phyloP scores from a whole-genome alignment of 2,329 filamentous ascomycete genomes.

The Pseudocercospora eumusae region DNA sequence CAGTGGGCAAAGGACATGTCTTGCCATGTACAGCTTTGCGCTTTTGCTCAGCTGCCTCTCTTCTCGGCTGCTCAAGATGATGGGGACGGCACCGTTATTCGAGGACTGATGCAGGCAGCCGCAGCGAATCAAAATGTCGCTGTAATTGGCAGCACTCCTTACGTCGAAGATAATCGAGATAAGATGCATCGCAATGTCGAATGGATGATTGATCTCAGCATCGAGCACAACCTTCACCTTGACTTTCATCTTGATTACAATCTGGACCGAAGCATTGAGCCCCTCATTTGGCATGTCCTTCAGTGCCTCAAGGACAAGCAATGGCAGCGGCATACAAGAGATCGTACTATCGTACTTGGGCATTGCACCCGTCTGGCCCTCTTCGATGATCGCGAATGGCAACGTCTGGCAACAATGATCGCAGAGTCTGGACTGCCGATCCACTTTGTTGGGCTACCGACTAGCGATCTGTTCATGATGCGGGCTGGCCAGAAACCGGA shows the following conservation, averaged over 20 bases:
- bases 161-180: constrained; percentile 60
- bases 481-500: constrained; percentile 42
- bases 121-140: constrained; percentile 51
- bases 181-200: constrained; percentile 60
- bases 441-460: constrained; percentile 68
- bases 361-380: constrained; percentile 69
- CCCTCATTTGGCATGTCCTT: constrained; percentile 59
- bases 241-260: constrained; percentile 75
- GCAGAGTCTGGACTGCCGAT: constrained; percentile 56
- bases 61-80: constrained; percentile 53
- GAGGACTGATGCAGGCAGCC: constrained; percentile 52
- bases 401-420: constrained; percentile 52
- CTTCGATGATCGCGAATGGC: constrained; percentile 55
- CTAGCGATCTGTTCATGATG: constrained; percentile 74
- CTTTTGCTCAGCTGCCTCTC: constrained; percentile 70
- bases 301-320: constrained; percentile 50
- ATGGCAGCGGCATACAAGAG: constrained; percentile 51
- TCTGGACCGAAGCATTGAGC: constrained; percentile 52
- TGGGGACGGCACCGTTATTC: constrained; percentile 53
- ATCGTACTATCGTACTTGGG: constrained; percentile 60
- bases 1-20: constrained; percentile 45
- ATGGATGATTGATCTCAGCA: constrained; percentile 61
- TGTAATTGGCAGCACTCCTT: constrained; percentile 68
- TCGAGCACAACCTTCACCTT: constrained; percentile 57
- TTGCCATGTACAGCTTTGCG: constrained; percentile 66